Percentiles rank a stretch among this genome's conserved stretches.
These are phyloP conservation scores for Oehlia diaphana DNA, from an alignment of 192 early-diverging fungal genomes.

Conservation along the genomic window DNA sequence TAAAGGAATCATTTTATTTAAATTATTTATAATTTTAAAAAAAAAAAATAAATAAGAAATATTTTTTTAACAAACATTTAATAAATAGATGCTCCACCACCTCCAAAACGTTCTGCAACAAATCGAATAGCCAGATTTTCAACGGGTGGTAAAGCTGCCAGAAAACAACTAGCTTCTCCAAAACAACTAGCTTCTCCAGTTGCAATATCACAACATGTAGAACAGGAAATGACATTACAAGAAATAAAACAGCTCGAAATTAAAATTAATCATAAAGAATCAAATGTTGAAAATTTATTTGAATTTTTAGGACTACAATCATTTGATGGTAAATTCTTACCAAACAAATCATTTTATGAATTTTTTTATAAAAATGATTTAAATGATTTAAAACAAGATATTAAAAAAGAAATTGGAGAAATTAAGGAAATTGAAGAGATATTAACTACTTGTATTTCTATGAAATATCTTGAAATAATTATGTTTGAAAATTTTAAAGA, in stretches of 20 bases:
- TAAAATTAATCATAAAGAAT: not conserved
- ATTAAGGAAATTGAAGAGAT: not conserved
- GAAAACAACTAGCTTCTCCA: too few species aligned
- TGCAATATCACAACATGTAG: not conserved
- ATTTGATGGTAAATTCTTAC: conserved; percentile 23
- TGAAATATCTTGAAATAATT: conserved; percentile 15
- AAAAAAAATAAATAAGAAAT: not conserved
- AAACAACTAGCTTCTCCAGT: too few species aligned
- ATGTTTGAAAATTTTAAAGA: conserved; percentile 8
- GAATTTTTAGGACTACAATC: conserved; percentile 20
- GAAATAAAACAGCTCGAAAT: not conserved
- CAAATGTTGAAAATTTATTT: conserved; percentile 13
- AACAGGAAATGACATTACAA: not conserved
- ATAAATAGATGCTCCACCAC: too few species aligned
- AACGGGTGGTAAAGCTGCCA: too few species aligned
- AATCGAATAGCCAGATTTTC: too few species aligned
- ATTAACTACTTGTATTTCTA: not conserved
- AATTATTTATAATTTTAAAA: too few species aligned
- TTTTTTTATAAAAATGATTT: not conserved
- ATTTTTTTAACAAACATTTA: too few species aligned
- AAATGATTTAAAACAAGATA: not conserved
- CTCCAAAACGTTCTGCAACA: too few species aligned
- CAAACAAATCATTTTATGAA: not conserved
- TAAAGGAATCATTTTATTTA: too few species aligned
- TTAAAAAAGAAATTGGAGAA: not conserved